Evolutionary conservation across 306 rosid genomes (phyloP), one percentile per base, ranked within the genome.

Genomic region (Urtica urens): DNA sequence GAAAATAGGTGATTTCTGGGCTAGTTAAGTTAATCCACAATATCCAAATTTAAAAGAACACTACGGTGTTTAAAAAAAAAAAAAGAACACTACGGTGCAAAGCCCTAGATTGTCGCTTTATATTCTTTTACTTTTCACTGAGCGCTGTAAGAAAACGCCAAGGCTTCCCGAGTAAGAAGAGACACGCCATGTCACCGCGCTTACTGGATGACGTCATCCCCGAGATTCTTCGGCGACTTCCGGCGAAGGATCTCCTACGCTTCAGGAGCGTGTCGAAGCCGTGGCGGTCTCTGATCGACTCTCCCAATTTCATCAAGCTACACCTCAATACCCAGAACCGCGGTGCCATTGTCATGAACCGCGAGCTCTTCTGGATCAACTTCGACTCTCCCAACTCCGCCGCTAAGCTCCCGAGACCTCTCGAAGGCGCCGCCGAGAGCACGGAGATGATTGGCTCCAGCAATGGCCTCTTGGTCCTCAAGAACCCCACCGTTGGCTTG

Each of bases 181-280:
- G n/a, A n/a, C n/a, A n/a, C n/a, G n/a, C n/a, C n/a, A n/a, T n/a
- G n/a, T n/a, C n/a, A n/a, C n/a, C n/a, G n/a, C n/a, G n/a, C n/a
- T n/a, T n/a, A n/a, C n/a, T n/a, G 24, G 22, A 18, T 27, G 27
- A 45, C 10, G n/a, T 45, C 8, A 45, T 45, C 30, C 14, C 10
- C 10, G 14, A 46, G 0, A 23, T 46, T 14, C 35, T 46, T 13
- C 2, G 38, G 22, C 34, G 53, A 11, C 37, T 48, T n/a, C 6
- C 53, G 22, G 53, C 28, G 21, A 26, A 22, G 23, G 53, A 48
- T 48, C 37, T 48, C 5, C 38, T 48, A 7, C 53, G 53, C 22
- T 27, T 25, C 37, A 48, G 53, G 38, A 15, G 37, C 23, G 53
- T 48, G 2, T 21, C 53, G 37, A 48, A 48, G 37, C 53, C 53